Evolutionary conservation across 2,329 filamentous ascomycete species (phyloP).

Genomic region (Atkinsonella texensis): DNA sequence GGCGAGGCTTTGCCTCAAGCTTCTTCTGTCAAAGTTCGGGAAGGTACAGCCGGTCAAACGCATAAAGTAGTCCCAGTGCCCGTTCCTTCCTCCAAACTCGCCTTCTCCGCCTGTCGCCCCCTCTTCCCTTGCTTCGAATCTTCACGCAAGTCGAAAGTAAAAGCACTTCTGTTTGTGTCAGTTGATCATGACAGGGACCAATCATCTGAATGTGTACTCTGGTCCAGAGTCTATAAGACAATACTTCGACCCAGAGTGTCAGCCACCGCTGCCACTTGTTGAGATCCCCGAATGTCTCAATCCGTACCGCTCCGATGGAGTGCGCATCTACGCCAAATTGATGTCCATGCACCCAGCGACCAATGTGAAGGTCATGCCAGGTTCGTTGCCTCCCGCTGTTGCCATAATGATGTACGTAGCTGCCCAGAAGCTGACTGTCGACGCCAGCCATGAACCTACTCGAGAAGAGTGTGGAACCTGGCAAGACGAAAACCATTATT

Average conservation of each 20-base stretch:
- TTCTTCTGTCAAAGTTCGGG: neutral
- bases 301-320: slow-evolving; percentile 41
- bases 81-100: neutral
- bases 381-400: neutral
- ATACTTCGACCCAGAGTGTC: slow-evolving; percentile 46
- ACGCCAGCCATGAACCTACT: slow-evolving; percentile 32
- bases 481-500: slow-evolving; percentile 39
- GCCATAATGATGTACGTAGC: neutral
- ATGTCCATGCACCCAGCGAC: slow-evolving; percentile 49
- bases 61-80: neutral
- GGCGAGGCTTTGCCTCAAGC: neutral
- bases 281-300: slow-evolving; percentile 46
- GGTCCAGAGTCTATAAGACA: slow-evolving; percentile 42
- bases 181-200: slow-evolving; percentile 14
- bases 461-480: slow-evolving; percentile 29
- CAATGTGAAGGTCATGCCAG: slow-evolving; percentile 49
- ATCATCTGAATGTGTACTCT: slow-evolving; percentile 38
- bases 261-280: slow-evolving; percentile 45
- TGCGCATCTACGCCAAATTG: slow-evolving; percentile 53
- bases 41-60: neutral
- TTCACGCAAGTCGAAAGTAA: neutral
- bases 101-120: neutral
- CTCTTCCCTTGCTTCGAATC: neutral
- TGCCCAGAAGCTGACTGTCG: neutral
- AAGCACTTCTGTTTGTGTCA: neutral